Evolutionary conservation across 208 protist genomes (phyloP).

Genomic region (Acanthamoeba lenticulata): DNA sequence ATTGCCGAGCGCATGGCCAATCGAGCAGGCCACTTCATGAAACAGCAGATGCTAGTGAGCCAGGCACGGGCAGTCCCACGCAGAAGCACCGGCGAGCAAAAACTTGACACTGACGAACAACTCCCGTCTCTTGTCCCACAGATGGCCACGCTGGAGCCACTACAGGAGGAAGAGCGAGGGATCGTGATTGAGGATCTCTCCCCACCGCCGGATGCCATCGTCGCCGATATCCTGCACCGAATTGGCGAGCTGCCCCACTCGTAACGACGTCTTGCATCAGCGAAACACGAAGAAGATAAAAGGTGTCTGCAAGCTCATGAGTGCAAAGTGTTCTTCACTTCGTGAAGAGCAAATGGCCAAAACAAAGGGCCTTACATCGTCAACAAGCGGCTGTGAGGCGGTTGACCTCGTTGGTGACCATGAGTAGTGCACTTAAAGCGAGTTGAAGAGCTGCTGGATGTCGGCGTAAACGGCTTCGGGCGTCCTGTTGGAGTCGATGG

Average conservation of each 20-base stretch:
- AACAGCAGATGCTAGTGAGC: neutral
- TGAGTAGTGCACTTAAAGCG: neutral
- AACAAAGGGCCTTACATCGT: neutral
- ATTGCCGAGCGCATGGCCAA: neutral
- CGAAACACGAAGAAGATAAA: no score
- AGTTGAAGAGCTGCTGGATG: neutral
- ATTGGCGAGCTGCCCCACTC: neutral
- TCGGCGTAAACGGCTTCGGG: slow-evolving; percentile 73
- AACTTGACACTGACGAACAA: neutral
- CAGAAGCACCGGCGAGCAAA: neutral
- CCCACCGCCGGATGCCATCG: neutral
- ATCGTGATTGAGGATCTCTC: neutral
- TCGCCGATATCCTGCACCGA: neutral
- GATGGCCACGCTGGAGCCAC: neutral
- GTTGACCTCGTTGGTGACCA: neutral
- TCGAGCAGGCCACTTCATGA: slow-evolving; percentile 17
- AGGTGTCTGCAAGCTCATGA: no score
- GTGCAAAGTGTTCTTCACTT: no score
- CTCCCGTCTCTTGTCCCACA: no score
- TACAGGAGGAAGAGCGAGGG: neutral
- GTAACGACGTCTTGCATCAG: no score
- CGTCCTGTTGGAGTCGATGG: slow-evolving; percentile 10
- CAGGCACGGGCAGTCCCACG: neutral
- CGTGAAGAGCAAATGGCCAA: neutral
- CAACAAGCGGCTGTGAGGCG: neutral